Conservation (phyloP, 805 yeast genomes). For the Cyberlindnera mycetangii region DNA sequence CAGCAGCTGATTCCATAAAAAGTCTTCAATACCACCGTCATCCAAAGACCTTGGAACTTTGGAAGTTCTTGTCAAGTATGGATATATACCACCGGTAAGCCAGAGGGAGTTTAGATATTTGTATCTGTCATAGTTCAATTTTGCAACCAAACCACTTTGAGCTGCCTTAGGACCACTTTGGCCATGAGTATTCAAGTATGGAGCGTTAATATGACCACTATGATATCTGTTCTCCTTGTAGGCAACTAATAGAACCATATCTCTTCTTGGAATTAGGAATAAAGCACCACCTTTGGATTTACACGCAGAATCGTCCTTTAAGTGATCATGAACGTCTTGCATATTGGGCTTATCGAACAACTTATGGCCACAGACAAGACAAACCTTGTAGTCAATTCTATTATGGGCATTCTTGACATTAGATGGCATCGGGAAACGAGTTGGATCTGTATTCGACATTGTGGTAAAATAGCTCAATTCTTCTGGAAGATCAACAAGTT, state of each 20-base stretch:
- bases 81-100: slow-evolving; percentile 57
- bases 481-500: slow-evolving; percentile 50
- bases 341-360: slow-evolving; percentile 31
- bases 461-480: slow-evolving; percentile 40
- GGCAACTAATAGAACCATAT: slow-evolving; percentile 29
- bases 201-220: slow-evolving; percentile 50
- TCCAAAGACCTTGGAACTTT: slow-evolving; percentile 6
- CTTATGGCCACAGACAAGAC: slow-evolving; percentile 45
- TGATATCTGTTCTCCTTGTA: slow-evolving; percentile 25
- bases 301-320: slow-evolving; percentile 20
- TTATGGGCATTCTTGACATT: slow-evolving; percentile 11
- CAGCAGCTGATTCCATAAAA: slow-evolving; percentile 18
- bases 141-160: slow-evolving; percentile 54
- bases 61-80: slow-evolving; percentile 39
- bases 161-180: slow-evolving; percentile 59
- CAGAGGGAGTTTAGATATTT: slow-evolving; percentile 55
- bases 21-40: slow-evolving; percentile 7
- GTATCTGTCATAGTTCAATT: slow-evolving; percentile 51
- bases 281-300: slow-evolving; percentile 31
- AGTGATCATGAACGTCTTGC: slow-evolving; percentile 32
- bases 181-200: slow-evolving; percentile 73
- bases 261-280: slow-evolving; percentile 35
- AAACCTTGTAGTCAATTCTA: slow-evolving; percentile 42
- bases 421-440: slow-evolving; percentile 13
- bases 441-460: slow-evolving; percentile 15